Evolutionary conservation across 345 rosid genomes (phyloP).

Genomic region (Eucalyptus cloeziana): DNA sequence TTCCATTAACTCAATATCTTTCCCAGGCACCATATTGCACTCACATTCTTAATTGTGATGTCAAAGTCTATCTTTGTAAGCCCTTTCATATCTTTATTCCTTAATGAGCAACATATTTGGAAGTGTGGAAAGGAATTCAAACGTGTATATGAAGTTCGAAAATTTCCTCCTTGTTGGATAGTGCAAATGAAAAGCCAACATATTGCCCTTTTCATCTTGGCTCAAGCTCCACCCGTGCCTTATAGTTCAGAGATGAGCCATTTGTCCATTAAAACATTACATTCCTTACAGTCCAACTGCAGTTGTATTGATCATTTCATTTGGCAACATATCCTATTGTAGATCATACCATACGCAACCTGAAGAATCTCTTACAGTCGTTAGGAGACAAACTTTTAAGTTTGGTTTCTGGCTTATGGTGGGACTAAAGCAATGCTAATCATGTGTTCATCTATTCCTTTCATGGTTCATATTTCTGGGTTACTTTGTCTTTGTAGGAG

Average conservation of each 20-base stretch:
- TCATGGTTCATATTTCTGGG: neutral
- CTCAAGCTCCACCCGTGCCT: neutral
- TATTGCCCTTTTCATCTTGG: neutral
- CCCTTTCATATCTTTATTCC: neutral
- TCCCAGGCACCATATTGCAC: neutral
- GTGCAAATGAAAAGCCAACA: neutral
- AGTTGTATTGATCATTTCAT: neutral
- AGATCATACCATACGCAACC: neutral
- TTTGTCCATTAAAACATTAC: neutral
- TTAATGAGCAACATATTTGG: neutral
- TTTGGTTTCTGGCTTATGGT: neutral
- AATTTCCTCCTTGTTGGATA: neutral
- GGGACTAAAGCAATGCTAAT: neutral
- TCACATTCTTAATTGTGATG: neutral
- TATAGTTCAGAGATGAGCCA: neutral
- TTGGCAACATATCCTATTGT: neutral
- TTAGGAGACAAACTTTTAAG: neutral
- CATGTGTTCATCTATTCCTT: neutral
- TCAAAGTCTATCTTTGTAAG: neutral
- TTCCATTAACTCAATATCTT: neutral
- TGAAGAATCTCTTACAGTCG: neutral
- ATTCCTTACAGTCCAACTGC: neutral
- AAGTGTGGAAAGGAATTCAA: neutral
- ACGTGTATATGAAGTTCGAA: neutral
- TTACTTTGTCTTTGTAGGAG: constrained; percentile 36